A percentile compares a stretch with the other conserved stretches of the same genome.
Evolutionary conservation across 2,329 filamentous ascomycete species (phyloP).

Genomic region (Calcarisporium arbuscula): DNA sequence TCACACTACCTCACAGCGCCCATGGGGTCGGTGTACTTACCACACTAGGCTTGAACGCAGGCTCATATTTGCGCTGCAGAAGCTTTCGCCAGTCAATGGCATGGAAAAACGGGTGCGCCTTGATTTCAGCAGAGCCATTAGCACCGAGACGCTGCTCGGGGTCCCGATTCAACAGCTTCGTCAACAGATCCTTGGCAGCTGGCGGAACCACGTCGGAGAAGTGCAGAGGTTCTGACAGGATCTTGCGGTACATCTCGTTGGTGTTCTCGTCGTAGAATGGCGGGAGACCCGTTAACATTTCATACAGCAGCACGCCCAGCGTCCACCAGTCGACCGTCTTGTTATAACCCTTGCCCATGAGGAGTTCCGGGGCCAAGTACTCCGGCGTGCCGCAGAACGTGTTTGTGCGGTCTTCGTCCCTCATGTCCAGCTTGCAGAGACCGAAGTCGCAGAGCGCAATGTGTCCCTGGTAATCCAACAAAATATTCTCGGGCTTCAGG

Average conservation of each 20-base stretch:
- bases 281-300: conserved; percentile 96
- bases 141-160: conserved; percentile 84
- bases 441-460: conserved; percentile 98
- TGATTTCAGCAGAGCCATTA: conserved; percentile 94
- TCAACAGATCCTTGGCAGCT: conserved; percentile 86
- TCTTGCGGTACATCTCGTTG: conserved; percentile 99
- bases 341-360: conserved; percentile 92
- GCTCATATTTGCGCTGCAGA: conserved; percentile 95
- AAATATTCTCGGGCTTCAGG: conserved; percentile 80
- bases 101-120: conserved; percentile 98
- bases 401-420: conserved; percentile 96
- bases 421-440: conserved; percentile 98
- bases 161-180: conserved; percentile 85
- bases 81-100: conserved; percentile 98
- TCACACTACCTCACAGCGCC: neutral
- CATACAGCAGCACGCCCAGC: conserved; percentile 89
- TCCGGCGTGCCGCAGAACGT: conserved; percentile 98
- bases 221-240: conserved; percentile 88
- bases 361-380: conserved; percentile 88
- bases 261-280: conserved; percentile 99
- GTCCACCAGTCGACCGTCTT: conserved; percentile 99
- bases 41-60: conserved; percentile 94
- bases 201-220: conserved; percentile 94
- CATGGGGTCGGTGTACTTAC: conserved; percentile 49
- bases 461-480: conserved; percentile 95